Conservation (phyloP, 2,329 filamentous ascomycete species). For the Colletotrichum sp. region DNA sequence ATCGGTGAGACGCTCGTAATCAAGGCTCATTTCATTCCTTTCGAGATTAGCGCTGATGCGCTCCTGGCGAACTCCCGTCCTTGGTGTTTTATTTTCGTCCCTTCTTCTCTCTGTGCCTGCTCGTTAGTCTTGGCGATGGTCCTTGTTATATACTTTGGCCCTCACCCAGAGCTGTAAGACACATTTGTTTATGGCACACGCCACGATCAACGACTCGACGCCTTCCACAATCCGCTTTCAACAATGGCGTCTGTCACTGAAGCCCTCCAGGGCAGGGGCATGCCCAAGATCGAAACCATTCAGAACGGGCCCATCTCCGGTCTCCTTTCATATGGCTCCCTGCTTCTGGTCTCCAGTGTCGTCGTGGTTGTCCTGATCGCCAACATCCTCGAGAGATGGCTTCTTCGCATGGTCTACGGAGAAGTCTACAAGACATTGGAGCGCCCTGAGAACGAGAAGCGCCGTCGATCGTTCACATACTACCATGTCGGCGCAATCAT, state of each 20-base stretch:
- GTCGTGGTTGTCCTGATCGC: slow-evolving; percentile 15
- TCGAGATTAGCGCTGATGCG: neutral
- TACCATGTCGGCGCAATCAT: slow-evolving; percentile 20
- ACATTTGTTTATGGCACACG: neutral
- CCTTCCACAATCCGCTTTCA: neutral
- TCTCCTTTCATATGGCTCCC: neutral
- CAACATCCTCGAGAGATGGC: slow-evolving; percentile 17
- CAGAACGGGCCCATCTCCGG: slow-evolving; percentile 9
- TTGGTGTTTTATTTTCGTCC: neutral
- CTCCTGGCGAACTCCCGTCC: neutral
- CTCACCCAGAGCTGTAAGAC: neutral
- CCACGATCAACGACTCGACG: neutral
- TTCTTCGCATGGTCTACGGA: slow-evolving; percentile 13
- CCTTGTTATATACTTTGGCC: neutral
- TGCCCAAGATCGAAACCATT: slow-evolving; percentile 14
- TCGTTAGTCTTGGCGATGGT: neutral
- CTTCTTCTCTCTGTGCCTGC: neutral
- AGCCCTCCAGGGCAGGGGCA: neutral
- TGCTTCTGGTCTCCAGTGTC: slow-evolving; percentile 16
- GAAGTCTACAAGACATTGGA: neutral
- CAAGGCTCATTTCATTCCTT: neutral
- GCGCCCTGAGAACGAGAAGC: slow-evolving; percentile 15
- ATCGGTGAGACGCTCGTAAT: neutral
- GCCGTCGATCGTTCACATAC: slow-evolving; percentile 20
- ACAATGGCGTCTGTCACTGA: neutral